Base-by-base conservation (phyloP, 2,329 filamentous ascomycete species). In the Talaromyces sp. region DNA sequence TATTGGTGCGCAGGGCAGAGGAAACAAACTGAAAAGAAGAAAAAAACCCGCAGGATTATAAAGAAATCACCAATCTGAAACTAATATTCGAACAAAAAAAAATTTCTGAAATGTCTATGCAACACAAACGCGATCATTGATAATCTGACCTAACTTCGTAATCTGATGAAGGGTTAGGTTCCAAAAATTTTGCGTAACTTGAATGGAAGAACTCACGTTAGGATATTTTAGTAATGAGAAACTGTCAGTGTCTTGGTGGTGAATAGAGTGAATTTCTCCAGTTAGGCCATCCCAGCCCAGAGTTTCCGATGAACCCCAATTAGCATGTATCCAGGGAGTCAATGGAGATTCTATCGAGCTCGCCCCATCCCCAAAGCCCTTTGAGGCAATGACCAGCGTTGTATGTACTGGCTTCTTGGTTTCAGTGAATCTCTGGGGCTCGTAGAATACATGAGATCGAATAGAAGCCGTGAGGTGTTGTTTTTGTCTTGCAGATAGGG, bases 151-250 rank as follows among this genome's bases (percentile, higher is more conserved):
- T 51, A 51, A 27, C 44, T 51, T 51, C 13, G 19, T 51, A 25
- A 51, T 27, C 44, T 51, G 44, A 51, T 8, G 7, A 51, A 51
- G 25, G n/a, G 25, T 51, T 51, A 51, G 44, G 27, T n/a, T 51
- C 10, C 2, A 49, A 49, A 11, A 51, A 13, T 22, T 47, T 51
- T 51, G 19, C n/a, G n/a, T 51, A 51, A 51, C 25, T 25, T 11
- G 19, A 22, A 39, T n/a, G 15, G 17, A 39, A 39, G 36, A 49
- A 51, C 44, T 51, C 44, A 57, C 55, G 27, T 57, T 19, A 22
- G 55, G 55, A 44, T 57, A 57, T 19, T 57, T 57, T 7, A 57
- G 33, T 22, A 57, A 28, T 25, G 55, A 36, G 36, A 57, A 57
- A 25, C 22, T n/a, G 33, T 57, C 55, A n/a, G 32, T 44, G 6